Conservation (phyloP, 169 alveolate species). For the Theileria annulata region DNA sequence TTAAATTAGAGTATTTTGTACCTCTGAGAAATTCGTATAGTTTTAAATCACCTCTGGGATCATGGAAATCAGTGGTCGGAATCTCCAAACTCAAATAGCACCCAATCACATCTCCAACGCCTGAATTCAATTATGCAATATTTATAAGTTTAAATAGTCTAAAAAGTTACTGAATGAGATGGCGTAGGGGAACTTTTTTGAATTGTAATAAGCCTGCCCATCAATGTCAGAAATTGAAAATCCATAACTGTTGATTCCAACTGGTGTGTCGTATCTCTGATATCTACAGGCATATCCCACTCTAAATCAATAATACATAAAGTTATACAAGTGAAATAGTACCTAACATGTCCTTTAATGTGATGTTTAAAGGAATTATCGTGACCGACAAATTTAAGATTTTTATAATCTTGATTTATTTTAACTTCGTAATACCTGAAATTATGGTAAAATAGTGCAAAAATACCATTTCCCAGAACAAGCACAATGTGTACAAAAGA, state of each 20-base stretch:
- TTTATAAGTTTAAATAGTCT: background rate
- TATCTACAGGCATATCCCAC: conserved; percentile 88
- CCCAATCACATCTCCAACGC: conserved; percentile 72
- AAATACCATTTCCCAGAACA: conserved; percentile 49
- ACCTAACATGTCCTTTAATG: conserved; percentile 52
- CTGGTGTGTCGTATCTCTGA: conserved; percentile 80
- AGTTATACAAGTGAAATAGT: conserved; percentile 24
- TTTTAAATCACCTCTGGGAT: conserved; percentile 81
- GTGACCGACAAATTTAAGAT: conserved; percentile 36
- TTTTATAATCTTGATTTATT: conserved; percentile 14
- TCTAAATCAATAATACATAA: conserved; percentile 37
- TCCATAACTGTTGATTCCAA: conserved; percentile 73
- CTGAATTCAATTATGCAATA: conserved; percentile 8
- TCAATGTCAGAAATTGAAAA: conserved; percentile 68
- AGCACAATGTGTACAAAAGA: conserved; percentile 47
- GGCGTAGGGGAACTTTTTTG: conserved; percentile 38
- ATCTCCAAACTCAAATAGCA: conserved; percentile 70
- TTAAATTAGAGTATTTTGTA: conserved; percentile 1
- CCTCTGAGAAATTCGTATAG: conserved; percentile 78
- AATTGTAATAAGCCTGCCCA: conserved; percentile 21
- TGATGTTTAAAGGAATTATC: background rate
- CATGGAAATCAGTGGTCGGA: conserved; percentile 64
- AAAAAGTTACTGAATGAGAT: conserved; percentile 24
- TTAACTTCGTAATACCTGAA: conserved; percentile 75
- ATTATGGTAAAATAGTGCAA: conserved; percentile 22